These are phyloP conservation scores for Novakomyces olei DNA, from an alignment of 805 yeast species.

Conservation along the genomic window DNA sequence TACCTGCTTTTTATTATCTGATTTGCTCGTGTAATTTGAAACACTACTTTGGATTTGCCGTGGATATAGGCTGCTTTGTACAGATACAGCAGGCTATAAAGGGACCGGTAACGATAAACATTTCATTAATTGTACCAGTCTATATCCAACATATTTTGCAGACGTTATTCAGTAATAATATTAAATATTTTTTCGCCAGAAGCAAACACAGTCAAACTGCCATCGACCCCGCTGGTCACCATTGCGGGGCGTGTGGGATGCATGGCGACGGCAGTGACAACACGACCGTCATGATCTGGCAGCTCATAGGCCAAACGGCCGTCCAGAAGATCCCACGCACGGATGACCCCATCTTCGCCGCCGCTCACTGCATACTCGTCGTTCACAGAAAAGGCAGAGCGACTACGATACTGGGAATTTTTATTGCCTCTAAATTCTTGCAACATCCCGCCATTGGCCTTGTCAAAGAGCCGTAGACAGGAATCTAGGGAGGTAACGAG, in stretches of 20 bases:
- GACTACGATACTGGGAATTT: constrained; percentile 11
- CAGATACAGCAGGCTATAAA: too few relatives aligned
- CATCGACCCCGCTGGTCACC: constrained; percentile 8
- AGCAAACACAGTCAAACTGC: constrained; percentile 8
- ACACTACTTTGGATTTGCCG: too few relatives aligned
- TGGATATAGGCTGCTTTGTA: too few relatives aligned
- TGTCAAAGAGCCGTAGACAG: constrained; percentile 12
- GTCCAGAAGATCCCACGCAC: constrained; percentile 12
- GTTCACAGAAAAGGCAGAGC: constrained; percentile 11
- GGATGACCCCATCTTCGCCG: constrained; percentile 14
- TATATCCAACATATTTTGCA: too few relatives aligned
- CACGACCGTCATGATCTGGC: constrained; percentile 2
- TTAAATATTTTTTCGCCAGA: too few relatives aligned
- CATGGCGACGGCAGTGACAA: constrained; percentile 8
- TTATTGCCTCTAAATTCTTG: constrained; percentile 13
- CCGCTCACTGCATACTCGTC: constrained; percentile 11
- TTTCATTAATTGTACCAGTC: too few relatives aligned
- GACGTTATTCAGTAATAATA: too few relatives aligned
- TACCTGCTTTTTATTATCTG: too few relatives aligned
- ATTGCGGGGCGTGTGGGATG: constrained; percentile 8
- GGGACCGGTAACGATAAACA: too few relatives aligned
- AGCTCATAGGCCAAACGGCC: constrained; percentile 9
- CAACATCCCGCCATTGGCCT: constrained; percentile 11
- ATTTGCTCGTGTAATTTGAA: too few relatives aligned
- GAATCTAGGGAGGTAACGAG: constrained; percentile 14